Conservation (phyloP, 2,329 filamentous ascomycete genomes). For the Ophiocordyceps camponoti-leonardi region DNA sequence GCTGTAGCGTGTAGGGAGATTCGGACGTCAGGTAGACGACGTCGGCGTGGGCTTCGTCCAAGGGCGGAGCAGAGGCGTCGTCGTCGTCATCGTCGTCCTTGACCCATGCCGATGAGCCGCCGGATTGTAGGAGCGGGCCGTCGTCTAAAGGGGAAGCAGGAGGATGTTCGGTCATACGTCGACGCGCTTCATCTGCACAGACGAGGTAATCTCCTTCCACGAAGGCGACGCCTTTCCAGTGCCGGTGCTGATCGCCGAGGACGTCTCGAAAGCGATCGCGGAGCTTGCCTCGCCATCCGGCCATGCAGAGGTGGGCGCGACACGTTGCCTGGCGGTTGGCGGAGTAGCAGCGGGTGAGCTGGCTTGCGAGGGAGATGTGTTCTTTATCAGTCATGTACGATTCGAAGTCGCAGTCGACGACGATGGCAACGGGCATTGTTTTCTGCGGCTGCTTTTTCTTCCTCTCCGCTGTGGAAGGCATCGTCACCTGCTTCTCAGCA, state of each 20-base stretch:
- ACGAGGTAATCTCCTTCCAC: conserved; percentile 56
- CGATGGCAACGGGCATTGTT: conserved; percentile 52
- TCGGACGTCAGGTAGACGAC: conserved; percentile 86
- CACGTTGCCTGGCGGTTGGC: conserved; percentile 60
- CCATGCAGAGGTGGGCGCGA: conserved; percentile 56
- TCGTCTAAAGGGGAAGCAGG: not conserved
- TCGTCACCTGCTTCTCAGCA: not conserved
- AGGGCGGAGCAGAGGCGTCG: conserved; percentile 14
- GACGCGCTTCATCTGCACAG: conserved; percentile 47
- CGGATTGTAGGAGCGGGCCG: not conserved
- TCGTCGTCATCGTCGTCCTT: conserved; percentile 11
- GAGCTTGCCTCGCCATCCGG: conserved; percentile 60
- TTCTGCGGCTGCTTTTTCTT: conserved; percentile 16
- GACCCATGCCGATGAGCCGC: not conserved
- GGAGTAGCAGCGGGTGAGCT: conserved; percentile 78
- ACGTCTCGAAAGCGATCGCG: conserved; percentile 66
- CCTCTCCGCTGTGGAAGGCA: not conserved
- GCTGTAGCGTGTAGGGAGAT: conserved; percentile 67
- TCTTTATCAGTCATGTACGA: conserved; percentile 78
- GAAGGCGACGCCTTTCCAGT: conserved; percentile 68
- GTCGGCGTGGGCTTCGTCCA: conserved; percentile 17
- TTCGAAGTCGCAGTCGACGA: conserved; percentile 89
- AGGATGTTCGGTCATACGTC: conserved; percentile 37
- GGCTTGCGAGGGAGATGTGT: conserved; percentile 61
- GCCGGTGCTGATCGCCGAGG: conserved; percentile 50